Evolutionary conservation across 2,329 filamentous ascomycete species (phyloP), one percentile per base, ranked within the genome.

Genomic region (Fusarium sp.): DNA sequence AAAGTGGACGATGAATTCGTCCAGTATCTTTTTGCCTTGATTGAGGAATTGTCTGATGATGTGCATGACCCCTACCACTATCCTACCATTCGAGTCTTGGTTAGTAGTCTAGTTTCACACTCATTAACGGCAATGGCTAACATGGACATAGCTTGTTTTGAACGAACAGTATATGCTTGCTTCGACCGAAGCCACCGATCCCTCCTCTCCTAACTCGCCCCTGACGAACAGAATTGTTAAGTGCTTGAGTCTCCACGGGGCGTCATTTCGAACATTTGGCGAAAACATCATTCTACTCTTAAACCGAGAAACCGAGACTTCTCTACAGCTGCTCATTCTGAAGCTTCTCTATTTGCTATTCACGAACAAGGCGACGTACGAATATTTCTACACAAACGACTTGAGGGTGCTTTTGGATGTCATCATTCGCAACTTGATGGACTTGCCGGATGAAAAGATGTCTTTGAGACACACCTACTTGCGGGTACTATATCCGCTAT

Each of bases 341-440:
- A 99, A 99, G 77, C 86, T 97, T 5, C 82, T 99, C 26, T 99
- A 98, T 77, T 86, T 99, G 32, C 84, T 99, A 9, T 99, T 99
- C 77, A 97, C 93, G 5, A 98, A 92, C 9, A 88, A 88, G 53
- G 86, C 90, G 13, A 99, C 95, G 0, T 92, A 95, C 75, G 95
- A 99, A 78, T 99, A 98, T 77, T 99, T 99, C 74, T 99, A 98
- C 77, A 97, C 93, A 26, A 99, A 99, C 74, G 95, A 99, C 72
- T 83, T 99, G 28, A 91, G 92, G 56, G 95, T 99, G 5, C 85
- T 99, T 13, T 84, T 98, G 42, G 95, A 99, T 73, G 95, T 99
- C 64, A 93, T 99, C 56, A 92, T 99, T 59, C 91, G 95, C 39
- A 99, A 99, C 72, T 82, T 99, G n/a, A 88, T 98, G 70, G 95